Evolutionary conservation across 495 filamentous ascomycete genomes (phyloP).

Genomic region (Aspergillus bertholletiae): DNA sequence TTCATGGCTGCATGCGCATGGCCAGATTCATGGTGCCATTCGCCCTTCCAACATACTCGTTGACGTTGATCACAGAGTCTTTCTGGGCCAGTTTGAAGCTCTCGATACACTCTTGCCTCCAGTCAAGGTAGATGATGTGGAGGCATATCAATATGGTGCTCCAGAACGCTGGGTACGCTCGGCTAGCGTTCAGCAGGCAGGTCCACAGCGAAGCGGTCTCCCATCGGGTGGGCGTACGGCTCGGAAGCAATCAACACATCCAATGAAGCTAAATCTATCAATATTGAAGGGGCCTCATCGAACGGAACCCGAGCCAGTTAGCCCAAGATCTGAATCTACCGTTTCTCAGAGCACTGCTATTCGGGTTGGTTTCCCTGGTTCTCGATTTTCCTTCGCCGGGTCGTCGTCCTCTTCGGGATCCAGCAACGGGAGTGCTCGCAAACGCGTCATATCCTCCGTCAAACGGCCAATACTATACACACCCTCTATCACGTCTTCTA

Average conservation of each 20-base stretch:
- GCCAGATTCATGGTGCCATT: constrained; percentile 74
- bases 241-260: constrained; percentile 24
- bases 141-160: constrained; percentile 83
- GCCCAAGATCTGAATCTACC: constrained; percentile 29
- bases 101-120: constrained; percentile 54
- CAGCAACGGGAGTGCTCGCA: constrained; percentile 20
- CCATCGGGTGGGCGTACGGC: constrained; percentile 49
- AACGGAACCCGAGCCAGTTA: constrained; percentile 16
- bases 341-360: constrained; percentile 41
- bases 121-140: constrained; percentile 60
- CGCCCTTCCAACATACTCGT: constrained; percentile 80
- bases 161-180: constrained; percentile 69
- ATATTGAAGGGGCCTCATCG: constrained; percentile 20
- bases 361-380: constrained; percentile 31
- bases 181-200: constrained; percentile 29
- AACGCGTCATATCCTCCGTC: constrained; percentile 21
- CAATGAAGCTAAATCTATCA: constrained; percentile 18
- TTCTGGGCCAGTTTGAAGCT: constrained; percentile 68
- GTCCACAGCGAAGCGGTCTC: constrained; percentile 24
- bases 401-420: constrained; percentile 39
- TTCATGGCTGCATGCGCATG: constrained; percentile 70
- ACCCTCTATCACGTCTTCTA: constrained; percentile 35
- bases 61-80: constrained; percentile 66
- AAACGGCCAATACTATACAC: constrained; percentile 31
- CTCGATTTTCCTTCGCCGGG: constrained; percentile 33